These are phyloP conservation scores for Aquilaria malaccensis DNA, from an alignment of 345 rosid species.

Conservation along the genomic window DNA sequence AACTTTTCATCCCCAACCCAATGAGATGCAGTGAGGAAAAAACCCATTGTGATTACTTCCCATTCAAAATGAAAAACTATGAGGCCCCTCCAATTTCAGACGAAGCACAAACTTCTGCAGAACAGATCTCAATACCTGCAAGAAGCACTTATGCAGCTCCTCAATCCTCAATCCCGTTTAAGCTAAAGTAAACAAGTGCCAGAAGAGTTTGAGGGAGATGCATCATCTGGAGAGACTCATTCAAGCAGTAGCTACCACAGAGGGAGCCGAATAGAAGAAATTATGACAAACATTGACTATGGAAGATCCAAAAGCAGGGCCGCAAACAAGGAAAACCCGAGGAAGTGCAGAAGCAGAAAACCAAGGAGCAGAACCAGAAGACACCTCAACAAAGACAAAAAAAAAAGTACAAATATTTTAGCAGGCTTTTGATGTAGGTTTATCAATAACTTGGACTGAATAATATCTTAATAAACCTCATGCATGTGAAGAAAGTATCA, in stretches of 20 bases:
- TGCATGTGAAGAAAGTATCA: conserved; percentile 24
- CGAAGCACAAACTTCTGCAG: conserved; percentile 32
- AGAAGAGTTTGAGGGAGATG: conserved; percentile 34
- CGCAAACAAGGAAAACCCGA: conserved; percentile 47
- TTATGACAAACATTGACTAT: conserved; percentile 45
- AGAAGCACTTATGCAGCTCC: conserved; percentile 58
- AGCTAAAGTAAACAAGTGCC: conserved; percentile 45
- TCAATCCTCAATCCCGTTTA: conserved; percentile 35
- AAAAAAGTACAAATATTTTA: conserved; percentile 54
- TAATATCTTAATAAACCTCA: conserved; percentile 20
- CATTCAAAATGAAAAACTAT: no score
- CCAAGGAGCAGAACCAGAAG: conserved; percentile 86
- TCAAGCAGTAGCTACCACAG: conserved; percentile 48
- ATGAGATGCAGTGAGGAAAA: background rate
- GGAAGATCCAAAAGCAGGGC: conserved; percentile 64
- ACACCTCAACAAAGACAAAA: conserved; percentile 75
- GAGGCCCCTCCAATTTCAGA: background rate
- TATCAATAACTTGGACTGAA: conserved; percentile 29
- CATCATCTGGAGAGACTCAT: conserved; percentile 44
- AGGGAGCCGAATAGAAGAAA: conserved; percentile 43
- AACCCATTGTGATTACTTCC: background rate
- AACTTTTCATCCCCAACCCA: background rate
- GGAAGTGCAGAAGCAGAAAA: conserved; percentile 75
- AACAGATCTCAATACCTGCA: conserved; percentile 53
- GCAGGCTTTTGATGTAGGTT: conserved; percentile 30